phyloP scores from a whole-genome alignment of 768 basidiomycete species.

The Termitomyces titanicus region DNA sequence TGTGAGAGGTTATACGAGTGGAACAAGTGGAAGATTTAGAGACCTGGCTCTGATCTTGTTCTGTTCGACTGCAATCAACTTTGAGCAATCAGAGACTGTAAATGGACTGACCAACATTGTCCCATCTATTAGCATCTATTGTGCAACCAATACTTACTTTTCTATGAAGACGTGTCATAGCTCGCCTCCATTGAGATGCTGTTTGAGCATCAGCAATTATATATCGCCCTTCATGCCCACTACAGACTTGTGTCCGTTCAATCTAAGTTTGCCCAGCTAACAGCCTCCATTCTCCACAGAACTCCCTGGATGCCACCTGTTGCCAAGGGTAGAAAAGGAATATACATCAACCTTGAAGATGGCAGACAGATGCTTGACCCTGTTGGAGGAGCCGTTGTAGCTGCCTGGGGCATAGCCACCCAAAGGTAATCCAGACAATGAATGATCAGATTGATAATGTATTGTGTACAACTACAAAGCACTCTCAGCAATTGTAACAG shows the following conservation, averaged over 20 bases:
- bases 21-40: no score
- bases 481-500: not conserved
- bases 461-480: constrained; percentile 51
- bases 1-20: no score
- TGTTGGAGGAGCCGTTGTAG: constrained; percentile 83
- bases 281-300: constrained; percentile 56
- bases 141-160: no score
- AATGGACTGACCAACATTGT: no score
- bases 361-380: constrained; percentile 72
- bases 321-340: constrained; percentile 61
- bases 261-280: constrained; percentile 10
- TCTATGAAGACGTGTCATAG: no score
- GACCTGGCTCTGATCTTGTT: no score
- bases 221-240: not conserved
- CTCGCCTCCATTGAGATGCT: no score
- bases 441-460: constrained; percentile 79
- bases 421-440: constrained; percentile 66
- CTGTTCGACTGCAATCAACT: no score
- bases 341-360: constrained; percentile 69
- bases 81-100: no score
- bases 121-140: no score
- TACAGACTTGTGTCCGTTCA: not conserved
- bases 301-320: constrained; percentile 75
- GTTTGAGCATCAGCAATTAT: no score
- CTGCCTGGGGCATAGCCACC: constrained; percentile 76